These are phyloP conservation scores for Aureobasidium lini DNA, from an alignment of 2,329 filamentous ascomycete species.

Conservation along the genomic window DNA sequence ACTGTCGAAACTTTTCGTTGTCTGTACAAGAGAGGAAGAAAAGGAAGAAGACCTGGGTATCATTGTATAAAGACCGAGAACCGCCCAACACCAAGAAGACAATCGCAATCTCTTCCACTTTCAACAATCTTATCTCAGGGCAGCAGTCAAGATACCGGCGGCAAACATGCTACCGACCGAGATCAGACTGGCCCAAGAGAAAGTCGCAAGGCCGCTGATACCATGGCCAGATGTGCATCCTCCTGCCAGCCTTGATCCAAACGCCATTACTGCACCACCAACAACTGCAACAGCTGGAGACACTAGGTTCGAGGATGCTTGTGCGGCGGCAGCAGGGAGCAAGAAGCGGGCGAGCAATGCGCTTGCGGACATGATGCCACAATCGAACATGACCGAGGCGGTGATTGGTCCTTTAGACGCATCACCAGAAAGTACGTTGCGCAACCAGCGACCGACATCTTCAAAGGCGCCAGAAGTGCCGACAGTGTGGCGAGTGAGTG, in stretches of 20 bases:
- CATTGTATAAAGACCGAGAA: not conserved
- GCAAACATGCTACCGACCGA: slow-evolving; percentile 53
- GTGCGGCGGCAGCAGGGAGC: slow-evolving; percentile 10
- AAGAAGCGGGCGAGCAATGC: slow-evolving; percentile 26
- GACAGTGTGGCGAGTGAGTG: slow-evolving; percentile 47
- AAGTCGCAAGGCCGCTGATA: slow-evolving; percentile 57
- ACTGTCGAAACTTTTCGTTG: not conserved
- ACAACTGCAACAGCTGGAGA: slow-evolving; percentile 32
- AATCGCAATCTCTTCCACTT: not conserved
- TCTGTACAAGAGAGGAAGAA: not conserved
- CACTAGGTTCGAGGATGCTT: not conserved
- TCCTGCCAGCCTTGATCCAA: slow-evolving; percentile 56
- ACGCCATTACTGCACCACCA: slow-evolving; percentile 51
- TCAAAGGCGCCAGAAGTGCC: slow-evolving; percentile 57
- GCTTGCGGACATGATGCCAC: slow-evolving; percentile 45
- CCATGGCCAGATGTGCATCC: slow-evolving; percentile 65
- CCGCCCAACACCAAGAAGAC: not conserved
- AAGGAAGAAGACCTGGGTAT: not conserved
- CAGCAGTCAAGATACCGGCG: slow-evolving; percentile 33
- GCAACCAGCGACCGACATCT: slow-evolving; percentile 50
- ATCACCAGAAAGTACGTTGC: slow-evolving; percentile 27
- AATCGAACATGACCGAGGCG: slow-evolving; percentile 45
- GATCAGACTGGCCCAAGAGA: slow-evolving; percentile 55
- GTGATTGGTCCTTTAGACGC: slow-evolving; percentile 27
- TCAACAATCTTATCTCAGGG: not conserved